These are phyloP conservation scores for Gymnopilus junonius DNA, from an alignment of 768 basidiomycete species.

Conservation along the genomic window DNA sequence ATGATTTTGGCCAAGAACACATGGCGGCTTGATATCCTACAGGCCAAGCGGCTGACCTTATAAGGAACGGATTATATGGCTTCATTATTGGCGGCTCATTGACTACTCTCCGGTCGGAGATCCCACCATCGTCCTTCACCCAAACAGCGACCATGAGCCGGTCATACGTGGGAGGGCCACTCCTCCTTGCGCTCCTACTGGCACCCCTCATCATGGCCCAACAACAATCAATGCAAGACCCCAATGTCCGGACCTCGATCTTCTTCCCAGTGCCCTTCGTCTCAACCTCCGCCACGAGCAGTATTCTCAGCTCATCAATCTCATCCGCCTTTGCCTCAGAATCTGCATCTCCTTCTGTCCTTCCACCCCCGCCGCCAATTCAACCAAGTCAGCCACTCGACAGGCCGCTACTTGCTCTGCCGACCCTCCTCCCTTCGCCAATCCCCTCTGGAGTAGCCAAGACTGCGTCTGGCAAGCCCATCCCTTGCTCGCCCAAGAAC, in stretches of 20 bases:
- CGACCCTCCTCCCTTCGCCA: not conserved
- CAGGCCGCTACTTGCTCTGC: not conserved
- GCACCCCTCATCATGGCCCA: not conserved
- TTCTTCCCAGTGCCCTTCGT: not conserved
- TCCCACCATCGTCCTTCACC: not conserved
- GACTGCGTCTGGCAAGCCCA: slow-evolving; percentile 29
- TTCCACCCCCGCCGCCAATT: not conserved
- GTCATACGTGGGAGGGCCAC: not conserved
- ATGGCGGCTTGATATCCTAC: too few species aligned
- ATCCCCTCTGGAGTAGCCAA: slow-evolving; percentile 21
- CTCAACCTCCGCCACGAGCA: not conserved
- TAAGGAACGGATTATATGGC: not conserved
- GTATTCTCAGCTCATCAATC: not conserved
- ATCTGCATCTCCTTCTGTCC: not conserved
- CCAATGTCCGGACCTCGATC: not conserved
- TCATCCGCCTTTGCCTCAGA: not conserved
- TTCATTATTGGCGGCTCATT: not conserved
- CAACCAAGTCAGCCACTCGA: slow-evolving; percentile 5
- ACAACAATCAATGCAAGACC: not conserved
- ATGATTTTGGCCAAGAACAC: not conserved
- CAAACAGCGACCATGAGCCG: not conserved
- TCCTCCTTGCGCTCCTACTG: not conserved
- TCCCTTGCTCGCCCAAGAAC: slow-evolving; percentile 46
- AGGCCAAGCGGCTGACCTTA: slow-evolving; percentile 3
- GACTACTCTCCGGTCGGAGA: not conserved